Evolutionary conservation across 306 rosid species (phyloP).

Genomic region (Alnus glutinosa): DNA sequence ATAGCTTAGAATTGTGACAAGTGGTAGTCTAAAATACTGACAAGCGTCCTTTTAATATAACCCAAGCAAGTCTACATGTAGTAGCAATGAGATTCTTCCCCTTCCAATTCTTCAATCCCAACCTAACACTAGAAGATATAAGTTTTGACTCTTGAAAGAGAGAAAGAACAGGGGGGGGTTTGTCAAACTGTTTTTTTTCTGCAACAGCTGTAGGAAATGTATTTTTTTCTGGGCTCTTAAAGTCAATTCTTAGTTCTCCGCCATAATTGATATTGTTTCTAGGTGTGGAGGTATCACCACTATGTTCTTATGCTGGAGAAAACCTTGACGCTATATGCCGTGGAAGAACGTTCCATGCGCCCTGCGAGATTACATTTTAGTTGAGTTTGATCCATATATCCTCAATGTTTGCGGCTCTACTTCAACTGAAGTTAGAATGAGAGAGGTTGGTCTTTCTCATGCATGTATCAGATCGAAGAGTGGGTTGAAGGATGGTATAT

Average conservation of each 20-base stretch:
- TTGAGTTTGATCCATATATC: slow-evolving; percentile 4
- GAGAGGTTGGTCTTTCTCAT: slow-evolving; percentile 28
- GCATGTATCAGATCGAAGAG: slow-evolving; percentile 20
- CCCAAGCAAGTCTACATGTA: too few relatives aligned
- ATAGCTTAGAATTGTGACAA: too few relatives aligned
- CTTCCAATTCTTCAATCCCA: too few relatives aligned
- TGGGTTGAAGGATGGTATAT: slow-evolving; percentile 15
- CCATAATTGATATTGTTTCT: slow-evolving; percentile 30
- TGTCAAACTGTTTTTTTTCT: too few relatives aligned
- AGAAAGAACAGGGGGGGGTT: too few relatives aligned
- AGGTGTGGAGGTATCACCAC: slow-evolving; percentile 98
- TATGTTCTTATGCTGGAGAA: slow-evolving; percentile 93
- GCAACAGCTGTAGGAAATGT: neutral
- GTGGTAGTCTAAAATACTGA: too few relatives aligned
- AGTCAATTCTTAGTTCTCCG: slow-evolving; percentile 24
- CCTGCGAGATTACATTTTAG: slow-evolving; percentile 91
- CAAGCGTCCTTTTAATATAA: too few relatives aligned
- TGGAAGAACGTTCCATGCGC: slow-evolving; percentile 98
- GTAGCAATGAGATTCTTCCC: too few relatives aligned
- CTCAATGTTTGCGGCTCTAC: slow-evolving; percentile 35
- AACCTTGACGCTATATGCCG: slow-evolving; percentile 93
- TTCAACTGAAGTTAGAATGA: slow-evolving; percentile 27
- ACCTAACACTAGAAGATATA: too few relatives aligned
- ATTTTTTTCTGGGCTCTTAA: slow-evolving; percentile 5
- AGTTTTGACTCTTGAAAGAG: too few relatives aligned